Conservation (phyloP, 2,329 filamentous ascomycete species). For the Hypoxylon sp. region DNA sequence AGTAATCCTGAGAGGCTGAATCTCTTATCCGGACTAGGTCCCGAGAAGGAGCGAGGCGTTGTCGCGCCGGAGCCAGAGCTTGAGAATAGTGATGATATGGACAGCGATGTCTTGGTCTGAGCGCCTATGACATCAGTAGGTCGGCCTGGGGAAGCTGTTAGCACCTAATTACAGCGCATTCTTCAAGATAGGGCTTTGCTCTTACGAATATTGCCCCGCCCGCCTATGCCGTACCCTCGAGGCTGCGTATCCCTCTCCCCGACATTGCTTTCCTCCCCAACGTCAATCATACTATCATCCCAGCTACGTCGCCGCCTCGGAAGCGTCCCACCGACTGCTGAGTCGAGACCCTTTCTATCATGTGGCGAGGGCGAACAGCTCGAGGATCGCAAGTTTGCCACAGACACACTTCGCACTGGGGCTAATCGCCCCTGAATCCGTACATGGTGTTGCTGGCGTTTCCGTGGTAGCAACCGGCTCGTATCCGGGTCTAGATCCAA, state of each 20-base stretch:
- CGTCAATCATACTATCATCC: conserved; percentile 40
- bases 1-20: conserved; percentile 37
- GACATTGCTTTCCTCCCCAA: conserved; percentile 46
- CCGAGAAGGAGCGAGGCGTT: conserved; percentile 16
- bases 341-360: conserved; percentile 22
- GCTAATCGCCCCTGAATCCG: conserved; percentile 58
- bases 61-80: conserved; percentile 13
- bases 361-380: conserved; percentile 10
- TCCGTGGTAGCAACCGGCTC: conserved; percentile 52
- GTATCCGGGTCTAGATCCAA: conserved; percentile 53
- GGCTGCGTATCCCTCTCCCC: conserved; percentile 54
- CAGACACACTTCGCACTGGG: conserved; percentile 56
- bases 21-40: conserved; percentile 23
- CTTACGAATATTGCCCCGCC: conserved; percentile 59
- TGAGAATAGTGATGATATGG: conserved; percentile 37
- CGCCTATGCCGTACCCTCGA: conserved; percentile 59
- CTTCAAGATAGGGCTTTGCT: not conserved
- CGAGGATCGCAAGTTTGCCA: conserved; percentile 46
- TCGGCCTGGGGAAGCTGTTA: conserved; percentile 42
- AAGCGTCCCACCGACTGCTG: conserved; percentile 7
- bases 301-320: conserved; percentile 29
- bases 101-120: conserved; percentile 30
- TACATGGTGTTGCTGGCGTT: conserved; percentile 54
- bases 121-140: conserved; percentile 52
- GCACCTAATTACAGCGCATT: not conserved